A percentile compares a stretch with the other conserved stretches of the same genome.
Conservation (phyloP, 768 basidiomycete genomes). For the Chiua virens region DNA sequence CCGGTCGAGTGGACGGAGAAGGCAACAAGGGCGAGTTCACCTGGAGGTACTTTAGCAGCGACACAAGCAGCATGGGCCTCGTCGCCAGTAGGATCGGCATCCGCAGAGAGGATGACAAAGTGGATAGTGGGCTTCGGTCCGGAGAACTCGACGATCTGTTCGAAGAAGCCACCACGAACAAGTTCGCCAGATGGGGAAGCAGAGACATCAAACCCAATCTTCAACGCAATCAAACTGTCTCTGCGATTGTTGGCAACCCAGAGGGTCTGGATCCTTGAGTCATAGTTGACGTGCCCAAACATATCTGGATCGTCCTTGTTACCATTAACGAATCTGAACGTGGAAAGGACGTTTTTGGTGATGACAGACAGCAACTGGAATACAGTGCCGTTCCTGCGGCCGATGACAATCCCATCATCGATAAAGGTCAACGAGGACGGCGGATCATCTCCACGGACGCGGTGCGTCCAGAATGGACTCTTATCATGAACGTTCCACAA, state of each 20-base stretch:
- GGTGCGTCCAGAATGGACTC: slow-evolving; percentile 71
- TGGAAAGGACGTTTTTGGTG: slow-evolving; percentile 71
- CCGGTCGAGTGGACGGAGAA: slow-evolving; percentile 90
- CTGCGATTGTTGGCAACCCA: slow-evolving; percentile 88
- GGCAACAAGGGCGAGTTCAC: slow-evolving; percentile 78
- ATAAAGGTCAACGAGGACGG: slow-evolving; percentile 86
- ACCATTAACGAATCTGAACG: slow-evolving; percentile 75
- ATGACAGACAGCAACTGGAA: slow-evolving; percentile 82
- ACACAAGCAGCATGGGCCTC: slow-evolving; percentile 84
- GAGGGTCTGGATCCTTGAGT: slow-evolving; percentile 79
- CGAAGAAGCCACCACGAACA: slow-evolving; percentile 62
- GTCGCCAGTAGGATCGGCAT: slow-evolving; percentile 78
- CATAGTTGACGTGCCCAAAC: slow-evolving; percentile 87
- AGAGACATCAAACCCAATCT: slow-evolving; percentile 63
- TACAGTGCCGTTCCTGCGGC: slow-evolving; percentile 80
- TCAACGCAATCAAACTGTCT: slow-evolving; percentile 81
- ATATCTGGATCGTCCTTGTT: slow-evolving; percentile 73
- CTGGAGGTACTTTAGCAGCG: slow-evolving; percentile 74
- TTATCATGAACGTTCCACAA: slow-evolving; percentile 82
- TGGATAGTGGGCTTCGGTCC: slow-evolving; percentile 86
- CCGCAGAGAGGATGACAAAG: slow-evolving; percentile 84
- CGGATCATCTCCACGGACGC: slow-evolving; percentile 74
- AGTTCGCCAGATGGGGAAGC: slow-evolving; percentile 62
- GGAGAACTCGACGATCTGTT: slow-evolving; percentile 80
- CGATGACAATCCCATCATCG: slow-evolving; percentile 82